phyloP scores from a whole-genome alignment of 352 stramenopile genomes.

The Peronospora belbahrii region DNA sequence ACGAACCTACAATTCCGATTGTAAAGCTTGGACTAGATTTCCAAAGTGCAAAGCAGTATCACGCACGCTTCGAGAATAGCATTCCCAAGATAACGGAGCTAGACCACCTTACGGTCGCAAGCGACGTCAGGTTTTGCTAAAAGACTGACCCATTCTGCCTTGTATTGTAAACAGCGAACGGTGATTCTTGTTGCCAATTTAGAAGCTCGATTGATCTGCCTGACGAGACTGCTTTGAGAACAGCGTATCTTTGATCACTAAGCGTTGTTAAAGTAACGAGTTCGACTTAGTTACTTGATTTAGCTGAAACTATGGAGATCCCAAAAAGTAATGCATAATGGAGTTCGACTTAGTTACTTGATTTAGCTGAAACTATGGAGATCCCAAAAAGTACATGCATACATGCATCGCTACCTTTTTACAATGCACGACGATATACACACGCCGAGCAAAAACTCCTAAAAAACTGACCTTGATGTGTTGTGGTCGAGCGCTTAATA shows the following conservation, averaged over 20 bases:
- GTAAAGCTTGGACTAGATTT: slow-evolving; percentile 92
- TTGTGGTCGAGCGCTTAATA: slow-evolving; percentile 34
- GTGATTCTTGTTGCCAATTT: slow-evolving; percentile 93
- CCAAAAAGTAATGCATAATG: slow-evolving; percentile 15
- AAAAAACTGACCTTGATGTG: slow-evolving; percentile 11
- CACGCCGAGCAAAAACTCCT: slow-evolving; percentile 1
- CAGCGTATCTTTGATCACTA: slow-evolving; percentile 91
- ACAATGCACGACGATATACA: slow-evolving; percentile 14
- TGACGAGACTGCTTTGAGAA: slow-evolving; percentile 88
- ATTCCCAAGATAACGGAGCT: slow-evolving; percentile 91
- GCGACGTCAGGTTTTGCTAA: slow-evolving; percentile 89
- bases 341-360: slow-evolving; percentile 5
- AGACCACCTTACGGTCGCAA: slow-evolving; percentile 89
- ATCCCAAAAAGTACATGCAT: slow-evolving; percentile 23
- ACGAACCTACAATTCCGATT: slow-evolving; percentile 85
- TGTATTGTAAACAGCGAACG: slow-evolving; percentile 58
- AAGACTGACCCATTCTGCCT: slow-evolving; percentile 45
- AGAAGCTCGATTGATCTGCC: slow-evolving; percentile 90
- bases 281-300: slow-evolving; percentile 5
- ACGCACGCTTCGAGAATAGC: slow-evolving; percentile 74
- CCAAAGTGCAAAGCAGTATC: slow-evolving; percentile 83
- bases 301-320: slow-evolving; percentile 8
- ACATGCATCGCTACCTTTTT: slow-evolving; percentile 24
- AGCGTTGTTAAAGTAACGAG: too few relatives aligned
- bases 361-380: slow-evolving; percentile 9